Evolutionary conservation across 2,329 filamentous ascomycete genomes (phyloP).

Genomic region (Gliomastix tumulicola): DNA sequence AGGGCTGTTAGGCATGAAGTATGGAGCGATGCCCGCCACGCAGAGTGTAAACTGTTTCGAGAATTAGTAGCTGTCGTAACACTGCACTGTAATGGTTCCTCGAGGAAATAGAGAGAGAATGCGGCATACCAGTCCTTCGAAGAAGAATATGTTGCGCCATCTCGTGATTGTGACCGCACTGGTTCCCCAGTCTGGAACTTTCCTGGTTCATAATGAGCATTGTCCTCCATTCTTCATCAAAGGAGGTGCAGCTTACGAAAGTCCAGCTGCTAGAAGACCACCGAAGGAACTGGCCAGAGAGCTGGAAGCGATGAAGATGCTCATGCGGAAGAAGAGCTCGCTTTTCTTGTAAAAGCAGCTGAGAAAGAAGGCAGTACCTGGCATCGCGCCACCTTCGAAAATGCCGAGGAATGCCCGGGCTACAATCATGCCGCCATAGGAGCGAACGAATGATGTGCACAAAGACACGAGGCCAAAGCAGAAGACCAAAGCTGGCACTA

Average conservation of each 20-base stretch:
- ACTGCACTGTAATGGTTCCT: too few relatives aligned
- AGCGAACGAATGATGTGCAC: slow-evolving; percentile 46
- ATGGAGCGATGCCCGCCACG: background rate
- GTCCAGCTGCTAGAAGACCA: slow-evolving; percentile 45
- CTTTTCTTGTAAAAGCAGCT: slow-evolving; percentile 48
- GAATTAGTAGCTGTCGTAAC: background rate
- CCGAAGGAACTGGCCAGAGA: slow-evolving; percentile 52
- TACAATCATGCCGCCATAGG: slow-evolving; percentile 36
- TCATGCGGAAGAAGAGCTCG: slow-evolving; percentile 47
- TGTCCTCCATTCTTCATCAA: too few relatives aligned
- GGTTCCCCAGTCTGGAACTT: too few relatives aligned
- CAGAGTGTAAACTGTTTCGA: background rate
- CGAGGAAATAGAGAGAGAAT: too few relatives aligned
- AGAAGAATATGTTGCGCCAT: slow-evolving; percentile 57
- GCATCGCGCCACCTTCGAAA: slow-evolving; percentile 52
- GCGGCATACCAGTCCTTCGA: slow-evolving; percentile 42
- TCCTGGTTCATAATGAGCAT: too few relatives aligned
- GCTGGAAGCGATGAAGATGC: slow-evolving; percentile 48
- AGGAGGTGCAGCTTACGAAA: too few relatives aligned
- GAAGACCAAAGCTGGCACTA: slow-evolving; percentile 41
- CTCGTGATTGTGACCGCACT: too few relatives aligned
- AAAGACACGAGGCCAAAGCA: slow-evolving; percentile 48
- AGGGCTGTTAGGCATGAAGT: background rate
- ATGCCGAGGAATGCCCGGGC: slow-evolving; percentile 42
- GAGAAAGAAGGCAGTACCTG: slow-evolving; percentile 48